These are phyloP conservation scores for Dothistroma pini DNA, from an alignment of 2,329 filamentous ascomycete genomes.

Conservation along the genomic window DNA sequence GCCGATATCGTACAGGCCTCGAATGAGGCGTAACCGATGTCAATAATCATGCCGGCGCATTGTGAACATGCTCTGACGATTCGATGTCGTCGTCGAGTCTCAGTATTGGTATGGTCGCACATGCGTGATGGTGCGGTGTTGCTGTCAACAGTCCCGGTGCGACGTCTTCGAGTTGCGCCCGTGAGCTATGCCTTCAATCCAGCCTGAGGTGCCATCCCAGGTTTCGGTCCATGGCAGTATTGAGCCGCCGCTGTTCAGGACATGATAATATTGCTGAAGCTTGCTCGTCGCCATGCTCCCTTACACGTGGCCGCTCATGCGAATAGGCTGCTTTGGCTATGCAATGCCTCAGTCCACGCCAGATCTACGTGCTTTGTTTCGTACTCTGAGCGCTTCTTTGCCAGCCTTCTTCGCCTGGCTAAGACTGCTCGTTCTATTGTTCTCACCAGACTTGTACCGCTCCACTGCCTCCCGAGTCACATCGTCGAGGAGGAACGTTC, in stretches of 20 bases:
- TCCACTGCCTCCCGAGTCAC: slow-evolving; percentile 61
- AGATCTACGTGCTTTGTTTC: slow-evolving; percentile 16
- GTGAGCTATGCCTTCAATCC: background rate
- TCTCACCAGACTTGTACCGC: slow-evolving; percentile 47
- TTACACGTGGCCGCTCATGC: background rate
- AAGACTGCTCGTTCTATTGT: slow-evolving; percentile 51
- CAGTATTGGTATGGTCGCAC: background rate
- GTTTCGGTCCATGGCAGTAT: background rate
- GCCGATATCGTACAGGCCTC: background rate
- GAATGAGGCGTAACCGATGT: too few species aligned
- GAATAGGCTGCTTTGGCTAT: background rate
- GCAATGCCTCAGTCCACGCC: background rate
- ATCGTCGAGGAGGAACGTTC: slow-evolving; percentile 75
- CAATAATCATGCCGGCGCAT: too few species aligned
- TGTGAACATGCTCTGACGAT: background rate
- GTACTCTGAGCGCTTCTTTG: slow-evolving; percentile 48
- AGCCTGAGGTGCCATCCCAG: background rate
- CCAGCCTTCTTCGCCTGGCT: slow-evolving; percentile 66
- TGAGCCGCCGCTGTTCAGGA: too few species aligned
- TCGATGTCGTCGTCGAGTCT: background rate
- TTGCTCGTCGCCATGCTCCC: background rate
- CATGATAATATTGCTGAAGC: background rate
- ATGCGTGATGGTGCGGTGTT: background rate
- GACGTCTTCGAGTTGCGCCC: background rate
- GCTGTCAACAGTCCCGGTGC: background rate